Evolutionary conservation across 108 stramenopile genomes (phyloP), one percentile per base, ranked within the genome.

Genomic region (Fistulifera solaris): DNA sequence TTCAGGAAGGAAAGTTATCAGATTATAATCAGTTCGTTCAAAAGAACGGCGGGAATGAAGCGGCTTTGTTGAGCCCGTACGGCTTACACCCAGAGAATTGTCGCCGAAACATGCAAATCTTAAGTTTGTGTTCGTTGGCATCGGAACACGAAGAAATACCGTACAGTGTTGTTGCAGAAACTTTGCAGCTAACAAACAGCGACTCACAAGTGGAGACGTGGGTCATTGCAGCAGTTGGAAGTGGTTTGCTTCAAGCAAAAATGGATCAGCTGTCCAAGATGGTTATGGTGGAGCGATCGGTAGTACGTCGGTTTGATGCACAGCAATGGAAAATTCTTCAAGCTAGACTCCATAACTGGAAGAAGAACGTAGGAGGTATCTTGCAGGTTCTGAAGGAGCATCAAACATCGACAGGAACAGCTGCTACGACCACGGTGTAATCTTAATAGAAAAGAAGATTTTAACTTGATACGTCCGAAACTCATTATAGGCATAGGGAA

Each of bases 211-310:
- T 93, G 11, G 90, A 93, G 53, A 75, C 66, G 27, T 88, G 87
- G 87, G 87, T 93, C 43, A 87, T 93, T 63, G 68, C 74, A 27
- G 90, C 80, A 17, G 80, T 93, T 18, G 73, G 75, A 31, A 78
- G 73, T 15, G 90, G 86, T 8, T 65, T 93, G 44, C 65, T 93
- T 54, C 70, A 76, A 17, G 85, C 86, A 55, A 93, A 88, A 64
- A 93, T 93, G 86, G 90, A 93, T 57, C 90, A 93, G 53, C 58
- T 93, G 42, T 66, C 71, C 31, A 51, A 81, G 53, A 80, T 73
- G 49, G 81, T 93, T 12, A 75, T 87, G 61, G 90, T 93, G 21
- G 83, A 87, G 58, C 68, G 89, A 43, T 81, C 80, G 54, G 85
- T 76, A 10, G 83, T 87, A 0, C 61, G 89, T 54, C 69, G 77